Evolutionary conservation across 2,329 filamentous ascomycete genomes (phyloP), one percentile per base, ranked within the genome.

Genomic region (Alternaria sp.): DNA sequence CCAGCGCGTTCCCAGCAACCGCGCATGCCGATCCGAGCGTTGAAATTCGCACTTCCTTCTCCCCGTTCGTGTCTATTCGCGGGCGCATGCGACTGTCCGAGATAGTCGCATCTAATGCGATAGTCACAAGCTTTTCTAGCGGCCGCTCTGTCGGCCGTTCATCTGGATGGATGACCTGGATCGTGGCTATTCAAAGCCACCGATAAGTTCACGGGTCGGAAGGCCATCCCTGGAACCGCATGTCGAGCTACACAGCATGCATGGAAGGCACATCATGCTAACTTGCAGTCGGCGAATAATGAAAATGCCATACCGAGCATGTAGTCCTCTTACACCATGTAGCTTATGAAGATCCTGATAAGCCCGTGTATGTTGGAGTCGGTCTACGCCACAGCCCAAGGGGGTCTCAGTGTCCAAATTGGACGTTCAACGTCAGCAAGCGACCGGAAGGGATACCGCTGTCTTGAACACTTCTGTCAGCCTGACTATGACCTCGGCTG

Each of bases 171-270:
- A n/a, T 41, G 14, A 56, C 20, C 15, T 18, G 6, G 15, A 33
- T 21, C 6, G 11, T 18, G 20, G 15, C 43, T 10, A 7, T 20
- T 37, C 8, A 26, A 46, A 21, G n/a, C 26, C 26, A 30, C 28
- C 46, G 28, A 45, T 20, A 25, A 33, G 28, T 25, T 21, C 25
- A 20, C 28, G 20, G n/a, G 18, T 43, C 12, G 46, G 44, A 28
- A 46, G 26, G 20, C 11, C 49, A 45, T 46, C 51, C 21, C 63
- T 30, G 47, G 14, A 30, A 11, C 46, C 57, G 20, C 26, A 55
- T 45, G 41, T 46, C 41, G 21, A 61, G 60, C 50, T 66, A 55
- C 67, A 67, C 59, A 12, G 28, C 59, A 68, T 67, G 45, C 23
- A 41, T 44, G 33, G 10, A 23, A 55, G 25, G 59, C 51, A 53